These are phyloP conservation scores for Hygrophorus pudorinus DNA, from an alignment of 768 basidiomycete genomes.

Conservation along the genomic window DNA sequence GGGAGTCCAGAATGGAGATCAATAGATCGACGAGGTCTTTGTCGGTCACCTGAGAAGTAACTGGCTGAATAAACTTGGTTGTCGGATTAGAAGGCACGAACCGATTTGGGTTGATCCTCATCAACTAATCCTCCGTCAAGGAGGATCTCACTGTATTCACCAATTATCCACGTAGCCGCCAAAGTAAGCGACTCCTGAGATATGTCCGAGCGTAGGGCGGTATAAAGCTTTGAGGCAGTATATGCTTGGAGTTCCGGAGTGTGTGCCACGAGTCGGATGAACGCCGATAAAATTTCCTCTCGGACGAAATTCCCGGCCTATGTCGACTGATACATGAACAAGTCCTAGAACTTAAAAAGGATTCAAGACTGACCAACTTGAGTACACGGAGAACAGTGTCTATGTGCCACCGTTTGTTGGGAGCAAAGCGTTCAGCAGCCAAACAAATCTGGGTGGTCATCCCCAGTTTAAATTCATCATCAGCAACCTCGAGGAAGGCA, in stretches of 20 bases:
- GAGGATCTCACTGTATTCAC: conserved; percentile 90
- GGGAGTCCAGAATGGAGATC: conserved; percentile 81
- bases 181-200: conserved; percentile 95
- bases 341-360: neutral
- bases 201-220: conserved; percentile 80
- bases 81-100: conserved; percentile 21
- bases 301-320: conserved; percentile 97
- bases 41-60: conserved; percentile 51
- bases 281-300: conserved; percentile 91
- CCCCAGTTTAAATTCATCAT: conserved; percentile 96
- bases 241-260: conserved; percentile 96
- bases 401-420: conserved; percentile 98
- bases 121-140: conserved; percentile 77
- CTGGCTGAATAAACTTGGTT: neutral
- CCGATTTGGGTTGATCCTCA: conserved; percentile 60
- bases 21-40: conserved; percentile 80
- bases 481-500: conserved; percentile 95
- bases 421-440: conserved; percentile 93
- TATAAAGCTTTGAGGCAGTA: conserved; percentile 84
- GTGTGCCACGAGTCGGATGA: conserved; percentile 92
- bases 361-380: conserved; percentile 62
- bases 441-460: conserved; percentile 97
- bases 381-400: conserved; percentile 91
- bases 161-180: conserved; percentile 90
- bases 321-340: neutral